phyloP scores from a whole-genome alignment of 2,329 filamentous ascomycete genomes.

The Fusarium acutatum region DNA sequence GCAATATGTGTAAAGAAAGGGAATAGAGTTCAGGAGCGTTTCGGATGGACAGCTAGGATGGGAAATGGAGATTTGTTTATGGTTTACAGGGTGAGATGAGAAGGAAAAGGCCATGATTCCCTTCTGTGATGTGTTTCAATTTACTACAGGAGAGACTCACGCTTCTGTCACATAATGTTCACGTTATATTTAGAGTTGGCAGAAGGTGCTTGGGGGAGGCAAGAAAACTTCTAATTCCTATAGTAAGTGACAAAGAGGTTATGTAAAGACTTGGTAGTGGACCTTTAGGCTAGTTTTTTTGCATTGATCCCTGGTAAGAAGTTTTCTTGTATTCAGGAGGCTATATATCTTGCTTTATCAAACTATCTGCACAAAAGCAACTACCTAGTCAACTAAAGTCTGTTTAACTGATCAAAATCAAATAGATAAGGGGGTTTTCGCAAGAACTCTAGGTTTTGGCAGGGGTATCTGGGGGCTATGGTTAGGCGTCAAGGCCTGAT shows the following conservation, averaged over 20 bases:
- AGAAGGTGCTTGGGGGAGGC: not conserved
- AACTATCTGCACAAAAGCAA: not conserved
- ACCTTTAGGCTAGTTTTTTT: not conserved
- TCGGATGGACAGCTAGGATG: not conserved
- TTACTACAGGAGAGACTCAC: not conserved
- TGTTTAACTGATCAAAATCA: not conserved
- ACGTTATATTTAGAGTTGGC: not conserved
- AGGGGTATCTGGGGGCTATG: not conserved
- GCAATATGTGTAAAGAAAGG: slow-evolving; percentile 11
- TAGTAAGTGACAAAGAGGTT: not conserved
- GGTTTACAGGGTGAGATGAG: not conserved
- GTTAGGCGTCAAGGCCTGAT: not conserved
- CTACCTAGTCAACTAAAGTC: not conserved
- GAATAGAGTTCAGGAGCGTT: slow-evolving; percentile 17
- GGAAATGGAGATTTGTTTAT: not conserved
- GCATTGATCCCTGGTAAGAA: not conserved
- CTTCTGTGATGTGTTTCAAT: not conserved
- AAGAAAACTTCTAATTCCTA: not conserved
- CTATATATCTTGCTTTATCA: not conserved
- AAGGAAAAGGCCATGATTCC: not conserved
- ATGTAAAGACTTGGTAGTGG: not conserved
- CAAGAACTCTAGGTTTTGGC: not conserved
- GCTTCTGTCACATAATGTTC: not conserved
- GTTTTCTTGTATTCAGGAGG: not conserved
- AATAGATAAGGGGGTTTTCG: not conserved